Evolutionary conservation across 1,284 basidiomycete species (phyloP), one percentile per base, ranked within the genome.

Genomic region (Ceratobasidium theobromae): DNA sequence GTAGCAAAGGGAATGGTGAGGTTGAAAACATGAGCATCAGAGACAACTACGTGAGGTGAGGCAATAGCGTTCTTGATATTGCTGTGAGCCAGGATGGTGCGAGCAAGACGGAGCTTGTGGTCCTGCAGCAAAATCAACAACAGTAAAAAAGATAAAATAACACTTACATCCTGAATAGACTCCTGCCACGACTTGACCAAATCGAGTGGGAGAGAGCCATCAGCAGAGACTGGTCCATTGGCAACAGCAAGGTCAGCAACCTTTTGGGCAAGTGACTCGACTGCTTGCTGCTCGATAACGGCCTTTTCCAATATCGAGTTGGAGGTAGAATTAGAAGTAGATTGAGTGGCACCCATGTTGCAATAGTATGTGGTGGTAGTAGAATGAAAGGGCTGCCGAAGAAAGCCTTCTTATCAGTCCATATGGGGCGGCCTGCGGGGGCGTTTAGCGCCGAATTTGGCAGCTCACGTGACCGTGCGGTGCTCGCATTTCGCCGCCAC

Each of bases 21-120:
- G 76, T 93, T 95, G 83, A 95, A 97, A 69, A 96, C 81, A 75
- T 95, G 91, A 46, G 81, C 78, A 73, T 93, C 89, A 9, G 82
- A 79, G 62, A 93, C 81, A 57, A 77, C 72, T 0, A 90, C 84
- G 9, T 81, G 72, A 58, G 93, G 88, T 38, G 83, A 84, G 49
- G 82, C 80, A 53, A 98, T 82, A 1, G 87, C 81, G 16, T 81
- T 75, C 65, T 82, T 80, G 67, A 95, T 85, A 76, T 93, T 82
- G 45, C 82, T 79, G 73, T 95, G 90, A 70, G 85, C 80, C 30
- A 98, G 81, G 69, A 96, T 84, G 16, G 91, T 89, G 68, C 91
- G 86, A 5, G 93, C 88, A 35, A 97, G 84, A 71, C 84, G 81
- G 9, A 86, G 80, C 75, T 89, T 89, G 14, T 89, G 82, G 62